These are phyloP conservation scores for Candida piceae DNA, from an alignment of 805 yeast species.

Conservation along the genomic window DNA sequence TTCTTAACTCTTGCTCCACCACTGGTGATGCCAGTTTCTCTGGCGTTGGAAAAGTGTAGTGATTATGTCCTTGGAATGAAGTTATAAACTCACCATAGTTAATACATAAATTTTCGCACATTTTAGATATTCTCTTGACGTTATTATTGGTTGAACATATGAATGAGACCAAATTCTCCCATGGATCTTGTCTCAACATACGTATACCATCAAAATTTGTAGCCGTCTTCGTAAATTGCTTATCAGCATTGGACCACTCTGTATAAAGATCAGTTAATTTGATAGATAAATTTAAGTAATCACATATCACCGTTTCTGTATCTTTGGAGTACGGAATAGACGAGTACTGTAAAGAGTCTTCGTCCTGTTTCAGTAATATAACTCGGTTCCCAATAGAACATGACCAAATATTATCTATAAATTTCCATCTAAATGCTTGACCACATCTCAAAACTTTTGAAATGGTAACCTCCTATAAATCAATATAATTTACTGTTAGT, in stretches of 20 bases:
- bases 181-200: conserved; percentile 88
- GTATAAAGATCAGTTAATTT: conserved; percentile 48
- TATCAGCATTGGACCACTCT: conserved; percentile 59
- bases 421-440: conserved; percentile 79
- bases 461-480: conserved; percentile 51
- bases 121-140: conserved; percentile 84
- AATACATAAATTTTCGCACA: conserved; percentile 77
- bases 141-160: conserved; percentile 96
- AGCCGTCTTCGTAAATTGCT: conserved; percentile 36
- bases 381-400: conserved; percentile 57
- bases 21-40: conserved; percentile 36
- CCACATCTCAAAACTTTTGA: conserved; percentile 74
- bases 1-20: conserved; percentile 34
- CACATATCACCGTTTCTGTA: conserved; percentile 41
- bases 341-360: conserved; percentile 45
- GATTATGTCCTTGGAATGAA: conserved; percentile 46
- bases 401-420: conserved; percentile 58
- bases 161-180: conserved; percentile 89
- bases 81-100: conserved; percentile 64
- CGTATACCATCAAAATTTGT: conserved; percentile 62
- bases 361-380: conserved; percentile 60
- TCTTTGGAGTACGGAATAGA: conserved; percentile 34
- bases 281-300: conserved; percentile 67
- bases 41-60: conserved; percentile 74
- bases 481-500: too few relatives aligned